Conservation (phyloP, 495 filamentous ascomycete species). For the Penicillium pulvis region DNA sequence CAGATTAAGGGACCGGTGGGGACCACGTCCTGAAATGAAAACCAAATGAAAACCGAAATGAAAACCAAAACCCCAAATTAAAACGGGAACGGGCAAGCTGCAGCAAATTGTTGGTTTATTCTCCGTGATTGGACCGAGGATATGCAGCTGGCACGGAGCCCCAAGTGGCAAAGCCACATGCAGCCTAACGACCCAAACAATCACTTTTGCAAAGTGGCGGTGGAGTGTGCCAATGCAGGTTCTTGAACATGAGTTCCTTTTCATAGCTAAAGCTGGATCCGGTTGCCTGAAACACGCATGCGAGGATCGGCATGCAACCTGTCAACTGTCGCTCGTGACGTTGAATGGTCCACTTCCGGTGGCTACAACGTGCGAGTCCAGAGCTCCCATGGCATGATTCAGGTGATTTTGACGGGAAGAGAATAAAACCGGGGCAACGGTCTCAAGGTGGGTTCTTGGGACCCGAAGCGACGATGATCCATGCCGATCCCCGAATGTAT, state of each 20-base stretch:
- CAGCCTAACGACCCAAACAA: constrained; percentile 1
- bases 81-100: constrained; percentile 7
- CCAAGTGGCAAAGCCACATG: constrained; percentile 23
- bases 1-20: constrained; percentile 32
- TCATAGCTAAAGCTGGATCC: neutral
- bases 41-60: neutral
- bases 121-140: constrained; percentile 24
- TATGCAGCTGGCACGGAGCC: constrained; percentile 18
- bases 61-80: neutral
- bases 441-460: constrained; percentile 6
- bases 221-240: constrained; percentile 5
- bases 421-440: constrained; percentile 19
- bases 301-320: constrained; percentile 24
- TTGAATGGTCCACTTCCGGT: neutral
- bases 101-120: constrained; percentile 5
- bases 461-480: constrained; percentile 25
- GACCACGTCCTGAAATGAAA: neutral
- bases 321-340: neutral
- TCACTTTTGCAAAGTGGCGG: constrained; percentile 6
- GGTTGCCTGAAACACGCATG: constrained; percentile 24
- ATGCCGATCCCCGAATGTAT: constrained; percentile 16
- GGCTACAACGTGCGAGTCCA: neutral
- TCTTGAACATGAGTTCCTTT: constrained; percentile 23
- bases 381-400: neutral
- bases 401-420: neutral